Evolutionary conservation across 2,329 filamentous ascomycete species (phyloP).

Genomic region (Pleomassaria siparia): DNA sequence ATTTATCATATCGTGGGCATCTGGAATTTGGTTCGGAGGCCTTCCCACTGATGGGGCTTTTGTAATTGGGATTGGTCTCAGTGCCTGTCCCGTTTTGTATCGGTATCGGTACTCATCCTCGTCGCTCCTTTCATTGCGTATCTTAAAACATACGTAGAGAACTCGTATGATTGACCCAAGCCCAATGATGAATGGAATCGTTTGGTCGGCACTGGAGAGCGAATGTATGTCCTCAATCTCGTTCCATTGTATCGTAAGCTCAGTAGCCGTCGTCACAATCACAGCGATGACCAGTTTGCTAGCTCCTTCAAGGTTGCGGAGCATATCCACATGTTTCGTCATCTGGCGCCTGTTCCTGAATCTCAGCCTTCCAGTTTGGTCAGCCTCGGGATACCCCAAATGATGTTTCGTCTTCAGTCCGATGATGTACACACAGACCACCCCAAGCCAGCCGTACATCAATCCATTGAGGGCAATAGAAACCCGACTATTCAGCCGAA

Average conservation of each 20-base stretch:
- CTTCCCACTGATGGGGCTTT: too few species aligned
- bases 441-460: slow-evolving; percentile 5
- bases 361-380: slow-evolving; percentile 1
- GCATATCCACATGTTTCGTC: slow-evolving; percentile 8
- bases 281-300: slow-evolving; percentile 16
- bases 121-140: neutral
- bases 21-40: too few species aligned
- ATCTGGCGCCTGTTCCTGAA: slow-evolving; percentile 6
- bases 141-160: slow-evolving; percentile 13
- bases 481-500: slow-evolving; percentile 18
- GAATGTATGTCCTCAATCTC: slow-evolving; percentile 16
- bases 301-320: slow-evolving; percentile 15
- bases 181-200: slow-evolving; percentile 23
- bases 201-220: slow-evolving; percentile 16
- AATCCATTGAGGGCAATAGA: slow-evolving; percentile 14
- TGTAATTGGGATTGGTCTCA: too few species aligned
- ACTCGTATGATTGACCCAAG: slow-evolving; percentile 14
- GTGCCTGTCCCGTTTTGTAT: too few species aligned
- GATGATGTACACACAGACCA: slow-evolving; percentile 16
- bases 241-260: slow-evolving; percentile 24
- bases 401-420: slow-evolving; percentile 10
- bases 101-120: neutral
- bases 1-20: too few species aligned
- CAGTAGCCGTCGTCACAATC: slow-evolving; percentile 12
- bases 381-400: slow-evolving; percentile 8